Evolutionary conservation across 2,329 filamentous ascomycete genomes (phyloP).

Genomic region (Claviceps arundinis): DNA sequence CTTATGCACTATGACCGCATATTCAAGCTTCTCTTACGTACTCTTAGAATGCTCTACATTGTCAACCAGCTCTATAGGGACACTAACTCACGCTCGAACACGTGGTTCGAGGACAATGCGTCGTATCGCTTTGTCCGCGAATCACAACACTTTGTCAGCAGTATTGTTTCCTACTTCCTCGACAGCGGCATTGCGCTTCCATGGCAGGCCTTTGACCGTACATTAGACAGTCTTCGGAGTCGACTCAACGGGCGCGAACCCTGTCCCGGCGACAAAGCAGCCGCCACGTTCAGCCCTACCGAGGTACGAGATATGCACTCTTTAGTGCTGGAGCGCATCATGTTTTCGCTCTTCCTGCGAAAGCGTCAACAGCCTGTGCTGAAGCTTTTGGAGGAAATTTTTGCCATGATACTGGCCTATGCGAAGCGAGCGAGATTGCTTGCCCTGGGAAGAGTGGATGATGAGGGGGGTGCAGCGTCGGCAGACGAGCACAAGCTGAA

Average conservation of each 20-base stretch:
- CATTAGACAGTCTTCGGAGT: constrained; percentile 49
- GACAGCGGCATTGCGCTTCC: constrained; percentile 60
- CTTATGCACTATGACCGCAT: constrained; percentile 74
- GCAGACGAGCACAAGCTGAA: constrained; percentile 7
- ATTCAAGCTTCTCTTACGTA: constrained; percentile 65
- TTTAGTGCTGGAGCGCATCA: constrained; percentile 58
- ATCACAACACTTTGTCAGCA: constrained; percentile 65
- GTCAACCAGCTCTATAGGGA: constrained; percentile 52
- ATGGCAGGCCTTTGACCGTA: constrained; percentile 58
- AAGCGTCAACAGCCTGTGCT: constrained; percentile 63
- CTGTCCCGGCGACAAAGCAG: constrained; percentile 18
- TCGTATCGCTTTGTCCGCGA: constrained; percentile 56
- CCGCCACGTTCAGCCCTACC: constrained; percentile 39
- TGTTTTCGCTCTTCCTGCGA: constrained; percentile 58
- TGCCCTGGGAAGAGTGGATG: constrained; percentile 18
- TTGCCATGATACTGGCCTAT: constrained; percentile 58
- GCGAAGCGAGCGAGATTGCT: constrained; percentile 36
- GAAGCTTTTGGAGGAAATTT: constrained; percentile 63
- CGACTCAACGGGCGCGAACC: constrained; percentile 34
- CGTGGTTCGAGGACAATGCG: constrained; percentile 23
- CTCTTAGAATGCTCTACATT: constrained; percentile 68
- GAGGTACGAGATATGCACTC: constrained; percentile 59
- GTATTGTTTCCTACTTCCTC: constrained; percentile 65
- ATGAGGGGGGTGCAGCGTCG: constrained; percentile 4
- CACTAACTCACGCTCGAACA: constrained; percentile 27